Evolutionary conservation across 345 rosid genomes (phyloP), one percentile per base, ranked within the genome.

Genomic region (Hibiscus syriacus): DNA sequence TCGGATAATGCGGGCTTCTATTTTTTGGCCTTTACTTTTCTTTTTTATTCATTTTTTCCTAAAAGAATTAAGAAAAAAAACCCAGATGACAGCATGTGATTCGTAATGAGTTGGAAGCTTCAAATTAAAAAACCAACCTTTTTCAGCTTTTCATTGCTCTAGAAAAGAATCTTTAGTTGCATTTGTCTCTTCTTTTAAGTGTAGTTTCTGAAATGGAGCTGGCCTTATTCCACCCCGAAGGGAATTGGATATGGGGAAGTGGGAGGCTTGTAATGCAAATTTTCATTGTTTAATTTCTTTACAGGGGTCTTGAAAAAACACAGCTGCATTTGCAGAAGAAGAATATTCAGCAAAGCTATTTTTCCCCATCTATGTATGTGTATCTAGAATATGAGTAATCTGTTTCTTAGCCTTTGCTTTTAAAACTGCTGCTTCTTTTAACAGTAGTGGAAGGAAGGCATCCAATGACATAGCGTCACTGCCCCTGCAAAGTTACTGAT

Each of bases 1-100:
- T 67, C 66, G 70, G 74, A 71, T 39, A 74, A 59, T 34, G 73
- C 20, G 76, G 83, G 75, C 72, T 68, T 72, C 76, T 69, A 70
- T 71, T 69, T 66, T 77, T 66, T 75, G 81, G 72, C 68, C 54
- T 65, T 27, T 49, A 22, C 17, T 39, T 16, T 16, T 14, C n/a
- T 29, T 4, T 64, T 34, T 61, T 12, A 5, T 34, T 60, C 38
- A 9, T 60, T 36, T 20, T 57, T 39, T 3, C 23, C 14, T 11
- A 12, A 59, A 30, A 16, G 20, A 9, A 34, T 19, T 34, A 0
- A 4, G 2, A 10, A 2, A 19, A 79, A 30, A 59, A 43, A 5
- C 26, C n/a, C n/a, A 53, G 43, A 69, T 0, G 10, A 53, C 58
- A 58, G 72, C 75, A 52, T 73, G 73, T 70, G 81, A 46, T 26